Evolutionary conservation across 495 filamentous ascomycete genomes (phyloP).

Genomic region (Cairneyella variabilis): DNA sequence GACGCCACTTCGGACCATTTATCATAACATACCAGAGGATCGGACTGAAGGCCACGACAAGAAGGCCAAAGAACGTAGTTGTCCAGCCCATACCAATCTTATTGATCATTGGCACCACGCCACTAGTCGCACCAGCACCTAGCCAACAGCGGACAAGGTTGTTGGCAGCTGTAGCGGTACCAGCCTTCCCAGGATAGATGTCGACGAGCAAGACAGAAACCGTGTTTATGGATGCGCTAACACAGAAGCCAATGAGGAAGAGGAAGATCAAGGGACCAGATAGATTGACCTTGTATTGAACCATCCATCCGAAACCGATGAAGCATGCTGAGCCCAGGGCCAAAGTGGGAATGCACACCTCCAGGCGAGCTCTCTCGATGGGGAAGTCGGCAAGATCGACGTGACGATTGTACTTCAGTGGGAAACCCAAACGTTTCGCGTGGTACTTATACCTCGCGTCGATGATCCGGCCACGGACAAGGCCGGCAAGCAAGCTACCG

Average conservation of each 20-base stretch:
- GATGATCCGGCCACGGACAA: too few species aligned
- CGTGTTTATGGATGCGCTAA: constrained; percentile 40
- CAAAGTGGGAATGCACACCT: too few species aligned
- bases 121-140: not conserved
- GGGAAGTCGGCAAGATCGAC: too few species aligned
- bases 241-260: constrained; percentile 16
- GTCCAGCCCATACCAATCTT: constrained; percentile 1
- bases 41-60: not conserved
- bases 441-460: too few species aligned
- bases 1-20: not conserved
- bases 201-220: constrained; percentile 54
- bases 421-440: too few species aligned
- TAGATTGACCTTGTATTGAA: too few species aligned
- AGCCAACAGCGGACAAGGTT: constrained; percentile 3
- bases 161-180: not conserved
- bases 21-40: not conserved
- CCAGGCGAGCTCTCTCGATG: too few species aligned
- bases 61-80: not conserved
- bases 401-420: too few species aligned
- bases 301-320: too few species aligned
- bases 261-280: too few species aligned
- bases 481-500: too few species aligned
- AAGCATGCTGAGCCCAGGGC: too few species aligned
- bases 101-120: not conserved
- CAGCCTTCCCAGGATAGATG: not conserved